Percentiles rank a stretch among this genome's conserved stretches.
Conservation (phyloP, 208 protist species). For the Strigomonas culicis region DNA sequence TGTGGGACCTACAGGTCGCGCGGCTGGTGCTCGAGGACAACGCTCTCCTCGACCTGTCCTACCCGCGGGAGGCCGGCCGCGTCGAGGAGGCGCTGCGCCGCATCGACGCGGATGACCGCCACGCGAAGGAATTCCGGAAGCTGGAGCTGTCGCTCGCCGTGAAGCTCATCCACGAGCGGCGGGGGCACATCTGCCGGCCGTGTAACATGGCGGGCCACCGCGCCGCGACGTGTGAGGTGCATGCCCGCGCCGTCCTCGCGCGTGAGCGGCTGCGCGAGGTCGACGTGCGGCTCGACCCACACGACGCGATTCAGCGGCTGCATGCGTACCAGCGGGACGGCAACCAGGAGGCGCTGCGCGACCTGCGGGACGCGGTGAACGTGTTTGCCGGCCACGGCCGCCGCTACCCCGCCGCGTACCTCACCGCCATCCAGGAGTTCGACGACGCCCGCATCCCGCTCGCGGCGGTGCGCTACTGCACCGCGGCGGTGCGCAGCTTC, state of each 20-base stretch:
- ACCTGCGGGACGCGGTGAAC: conserved; percentile 52
- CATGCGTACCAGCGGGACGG: conserved; percentile 17
- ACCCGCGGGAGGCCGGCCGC: conserved; percentile 37
- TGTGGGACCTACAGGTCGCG: conserved; percentile 79
- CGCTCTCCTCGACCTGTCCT: conserved; percentile 43
- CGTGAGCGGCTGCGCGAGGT: conserved; percentile 38
- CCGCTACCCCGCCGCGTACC: conserved; percentile 54
- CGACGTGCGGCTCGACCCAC: conserved; percentile 59
- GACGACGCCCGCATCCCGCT: conserved; percentile 67
- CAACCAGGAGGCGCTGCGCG: conserved; percentile 20
- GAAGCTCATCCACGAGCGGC: conserved; percentile 59
- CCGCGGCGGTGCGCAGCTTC: conserved; percentile 77
- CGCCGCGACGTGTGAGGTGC: conserved; percentile 45
- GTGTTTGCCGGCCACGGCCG: conserved; percentile 28
- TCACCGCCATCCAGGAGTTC: conserved; percentile 60
- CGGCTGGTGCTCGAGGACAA: conserved; percentile 64
- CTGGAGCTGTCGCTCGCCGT: conserved; percentile 72
- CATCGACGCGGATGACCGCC: conserved; percentile 75
- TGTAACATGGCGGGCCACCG: conserved; percentile 69
- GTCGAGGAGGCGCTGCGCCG: conserved; percentile 43
- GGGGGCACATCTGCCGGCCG: conserved; percentile 48
- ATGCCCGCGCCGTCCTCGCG: conserved; percentile 37
- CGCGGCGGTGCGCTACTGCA: conserved; percentile 80
- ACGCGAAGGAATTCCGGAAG: conserved; percentile 80
- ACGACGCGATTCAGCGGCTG: conserved; percentile 28